Evolutionary conservation across 164 flowering plant genomes (phyloP).

Genomic region (Nymphaea thermarum): DNA sequence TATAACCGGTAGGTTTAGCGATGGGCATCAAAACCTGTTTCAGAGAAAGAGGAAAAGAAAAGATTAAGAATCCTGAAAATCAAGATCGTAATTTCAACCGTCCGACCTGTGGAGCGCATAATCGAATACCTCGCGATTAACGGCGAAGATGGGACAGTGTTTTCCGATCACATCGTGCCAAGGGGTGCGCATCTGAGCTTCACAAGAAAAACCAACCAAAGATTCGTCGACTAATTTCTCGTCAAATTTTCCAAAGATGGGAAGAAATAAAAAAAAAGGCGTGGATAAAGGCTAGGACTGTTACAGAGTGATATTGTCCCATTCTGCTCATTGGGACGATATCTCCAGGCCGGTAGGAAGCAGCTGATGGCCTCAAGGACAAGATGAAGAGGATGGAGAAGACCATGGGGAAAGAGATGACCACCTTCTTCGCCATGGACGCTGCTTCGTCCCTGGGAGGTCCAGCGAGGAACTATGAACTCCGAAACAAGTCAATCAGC

Average conservation of each 20-base stretch:
- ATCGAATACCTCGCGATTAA: conserved; percentile 83
- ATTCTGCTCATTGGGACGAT: conserved; percentile 84
- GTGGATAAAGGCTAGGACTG: conserved; percentile 4
- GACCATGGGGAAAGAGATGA: not conserved
- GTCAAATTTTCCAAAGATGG: not conserved
- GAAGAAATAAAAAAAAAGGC: not conserved
- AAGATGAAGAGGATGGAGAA: conserved; percentile 9
- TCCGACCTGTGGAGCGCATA: not conserved
- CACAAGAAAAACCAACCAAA: not conserved
- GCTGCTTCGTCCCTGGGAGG: not conserved
- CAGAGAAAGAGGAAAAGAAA: not conserved
- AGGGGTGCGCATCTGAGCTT: conserved; percentile 61
- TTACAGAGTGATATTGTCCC: conserved; percentile 93
- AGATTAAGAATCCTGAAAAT: no score
- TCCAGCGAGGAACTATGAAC: no score
- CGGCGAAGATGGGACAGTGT: conserved; percentile 85
- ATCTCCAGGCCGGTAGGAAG: conserved; percentile 86
- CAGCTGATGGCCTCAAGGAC: conserved; percentile 11
- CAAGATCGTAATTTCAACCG: no score
- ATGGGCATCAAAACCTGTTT: conserved; percentile 74
- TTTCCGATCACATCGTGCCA: conserved; percentile 92
- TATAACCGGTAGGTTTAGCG: conserved; percentile 75
- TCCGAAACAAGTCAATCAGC: no score
- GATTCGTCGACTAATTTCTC: not conserved
- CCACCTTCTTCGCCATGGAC: not conserved